Evolutionary conservation across 2,329 filamentous ascomycete species (phyloP), one percentile per base, ranked within the genome.

Genomic region (Amylocarpus encephaloides): DNA sequence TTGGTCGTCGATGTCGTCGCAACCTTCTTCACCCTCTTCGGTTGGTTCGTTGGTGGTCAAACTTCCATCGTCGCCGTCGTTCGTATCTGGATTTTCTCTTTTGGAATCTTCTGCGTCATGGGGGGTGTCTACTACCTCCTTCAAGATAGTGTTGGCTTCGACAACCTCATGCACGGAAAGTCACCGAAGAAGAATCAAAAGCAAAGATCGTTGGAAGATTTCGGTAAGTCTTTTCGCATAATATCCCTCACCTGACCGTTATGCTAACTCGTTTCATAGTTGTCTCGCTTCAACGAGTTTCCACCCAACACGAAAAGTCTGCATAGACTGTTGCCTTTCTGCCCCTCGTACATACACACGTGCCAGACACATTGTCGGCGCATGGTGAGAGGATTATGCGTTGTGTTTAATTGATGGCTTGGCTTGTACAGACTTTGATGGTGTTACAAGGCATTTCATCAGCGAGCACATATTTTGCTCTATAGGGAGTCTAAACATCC

Each of bases 151-250:
- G 71, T 79, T 55, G 84, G 85, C 56, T 95, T 95, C 70, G 87
- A 95, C 72, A 92, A 93, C 74, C 77, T 95, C 57, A 93, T 95
- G 86, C 88, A 95, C 73, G 88, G 88, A 67, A 91, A 91, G 76
- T 86, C 83, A 56, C 81, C 82, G 59, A 89, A 90, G 78, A 83
- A 84, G 70, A 85, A 82, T 72, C 78, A 84, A 71, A 91, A 88
- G 78, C 87, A 92, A 73, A 79, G 88, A 62, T 88, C 84, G 41
- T 78, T 92, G 57, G 89, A 95, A 76, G 88, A 95, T 74, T 94
- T 95, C 65, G 83, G 85, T 89, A 82, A 79, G 83, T 77, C 60
- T 55, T 52, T 33, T 4, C 22, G 46, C 50, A 22, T 50, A 42
- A 6, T n/a, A 16, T 18, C 40, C 30, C 45, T 35, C 34, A 47